Base-by-base conservation (phyloP, 2,329 filamentous ascomycete species). In the Calycina herbarum region DNA sequence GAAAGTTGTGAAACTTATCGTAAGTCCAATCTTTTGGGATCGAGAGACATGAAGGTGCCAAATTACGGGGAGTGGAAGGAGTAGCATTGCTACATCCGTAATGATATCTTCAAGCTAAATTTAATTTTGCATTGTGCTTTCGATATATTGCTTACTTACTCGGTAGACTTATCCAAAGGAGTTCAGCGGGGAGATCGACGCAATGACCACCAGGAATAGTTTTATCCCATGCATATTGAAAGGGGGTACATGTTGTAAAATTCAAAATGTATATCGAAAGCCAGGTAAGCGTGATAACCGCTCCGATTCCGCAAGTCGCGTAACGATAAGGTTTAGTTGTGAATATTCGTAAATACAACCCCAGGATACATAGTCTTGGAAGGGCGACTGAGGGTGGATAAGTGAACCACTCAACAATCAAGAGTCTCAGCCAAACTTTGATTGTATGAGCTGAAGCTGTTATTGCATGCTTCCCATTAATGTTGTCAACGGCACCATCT, bases 71-170 rank as follows among this genome's bases (percentile, higher is more conserved):
- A 82, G 70, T 0, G 82, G 82, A 40, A 84, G 70, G 3, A 78
- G 62, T 35, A 83, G 67, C 57, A 83, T 82, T 57, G 77, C 73
- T 8, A 83, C 67, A 64, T 83, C 81, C n/a, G 78, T 82, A 6
- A 82, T 67, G 42, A 83, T 79, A 3, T 79, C 82, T 10, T 80
- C 79, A 0, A 79, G 57, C 7, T 24, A 6, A 33, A 20, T 15
- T 57, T 57, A 57, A 27, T 59, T 24, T 24, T 59, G 31, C 5
- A 15, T 42, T 29, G 2, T 59, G 20, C 33, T 20, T 59, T 13
- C 35, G 35, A 15, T 35, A 40, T 27, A 40, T 8, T 40, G 10
- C 15, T 59, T 59, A 40, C 31, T 35, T 40, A 40, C 35, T 59
- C 17, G 33, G 57, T 8, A 59, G 17, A 33, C 57, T 59, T 17